Base-by-base conservation (phyloP, 106 monocot genomes). In the Dendrobium officinale region DNA sequence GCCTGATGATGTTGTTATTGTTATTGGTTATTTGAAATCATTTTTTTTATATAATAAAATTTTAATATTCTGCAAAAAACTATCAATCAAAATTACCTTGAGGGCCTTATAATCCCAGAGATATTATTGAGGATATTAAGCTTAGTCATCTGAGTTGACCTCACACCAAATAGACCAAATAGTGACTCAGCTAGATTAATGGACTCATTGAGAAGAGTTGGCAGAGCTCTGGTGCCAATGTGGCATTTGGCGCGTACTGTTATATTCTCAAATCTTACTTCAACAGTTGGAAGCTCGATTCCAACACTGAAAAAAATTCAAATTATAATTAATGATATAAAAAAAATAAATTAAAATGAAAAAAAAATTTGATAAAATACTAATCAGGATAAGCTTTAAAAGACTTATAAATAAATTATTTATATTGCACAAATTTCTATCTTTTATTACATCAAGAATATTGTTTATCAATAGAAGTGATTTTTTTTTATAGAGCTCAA, bases 251-350 rank as follows among this genome's bases (percentile, higher is more conserved):
- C 94, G 68, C 80, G 51, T 4, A 94, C 72, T 0, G 20, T 81
- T 18, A 94, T 58, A 9, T 88, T 47, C 80, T 94, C 88, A 75
- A 90, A 94, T 72, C 92, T 78, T 1, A 92, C 88, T 79, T 94
- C 94, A 61, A 92, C 89, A 10, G 89, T 94, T 9, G 94, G 94
- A 4, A 92, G 85, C 15, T 81, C 48, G 15, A 94, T 86, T 10
- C 94, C 94, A 15, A 87, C 94, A 84, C 94, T 94, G 83, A 70
- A 73, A 73, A 73, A 73, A 5, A 0, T 41, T 5, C 11, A 73
- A 73, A 27, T 67, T 9, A 22, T 20, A 20, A 66, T 66, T 66
- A 66, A 66, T 66, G 17, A 66, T n/a, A 66, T 6, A 66, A 26
- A 66, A n/a, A 7, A 66, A 26, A 66, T 5, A 19, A 64, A 64